phyloP scores from a whole-genome alignment of 805 yeast species.

The Myxozyma monticola region DNA sequence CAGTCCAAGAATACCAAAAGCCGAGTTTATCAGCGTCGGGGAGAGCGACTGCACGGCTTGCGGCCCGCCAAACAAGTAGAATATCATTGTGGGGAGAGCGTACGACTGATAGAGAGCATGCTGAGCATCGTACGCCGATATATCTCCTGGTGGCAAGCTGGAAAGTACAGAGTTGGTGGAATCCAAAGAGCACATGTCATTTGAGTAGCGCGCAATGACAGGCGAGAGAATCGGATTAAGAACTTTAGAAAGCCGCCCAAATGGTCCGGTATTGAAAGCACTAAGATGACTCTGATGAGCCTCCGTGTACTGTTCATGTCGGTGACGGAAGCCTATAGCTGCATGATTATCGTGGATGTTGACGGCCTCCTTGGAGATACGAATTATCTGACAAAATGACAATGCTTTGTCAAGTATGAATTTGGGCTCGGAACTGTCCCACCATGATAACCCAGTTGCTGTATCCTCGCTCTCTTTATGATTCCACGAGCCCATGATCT shows the following conservation, averaged over 20 bases:
- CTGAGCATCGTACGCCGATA: conserved; percentile 14
- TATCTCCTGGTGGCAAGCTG: not conserved
- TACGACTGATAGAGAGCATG: conserved; percentile 9
- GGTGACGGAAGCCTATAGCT: conserved; percentile 59
- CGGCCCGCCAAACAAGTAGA: conserved; percentile 30
- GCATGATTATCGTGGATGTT: conserved; percentile 64
- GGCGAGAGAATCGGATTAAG: conserved; percentile 78
- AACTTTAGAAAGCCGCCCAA: conserved; percentile 77
- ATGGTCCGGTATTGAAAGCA: conserved; percentile 75
- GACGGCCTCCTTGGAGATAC: conserved; percentile 77
- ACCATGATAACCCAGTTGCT: conserved; percentile 61
- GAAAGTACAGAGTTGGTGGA: not conserved
- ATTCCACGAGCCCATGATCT: conserved; percentile 11
- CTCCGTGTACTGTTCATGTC: conserved; percentile 47
- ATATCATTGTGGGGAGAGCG: conserved; percentile 30
- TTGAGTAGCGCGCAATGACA: conserved; percentile 51
- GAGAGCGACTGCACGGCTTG: conserved; percentile 70
- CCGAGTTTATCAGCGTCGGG: conserved; percentile 80
- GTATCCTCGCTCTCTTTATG: not conserved
- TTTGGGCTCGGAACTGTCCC: conserved; percentile 77
- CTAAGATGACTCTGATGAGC: conserved; percentile 57
- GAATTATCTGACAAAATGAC: conserved; percentile 63
- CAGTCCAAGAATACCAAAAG: conserved; percentile 68
- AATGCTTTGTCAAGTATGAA: conserved; percentile 66
- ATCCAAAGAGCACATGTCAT: not conserved